Percentiles rank a stretch among this genome's conserved stretches.
Conservation (phyloP, 2,329 filamentous ascomycete genomes). For the Hypocrella siamensis region DNA sequence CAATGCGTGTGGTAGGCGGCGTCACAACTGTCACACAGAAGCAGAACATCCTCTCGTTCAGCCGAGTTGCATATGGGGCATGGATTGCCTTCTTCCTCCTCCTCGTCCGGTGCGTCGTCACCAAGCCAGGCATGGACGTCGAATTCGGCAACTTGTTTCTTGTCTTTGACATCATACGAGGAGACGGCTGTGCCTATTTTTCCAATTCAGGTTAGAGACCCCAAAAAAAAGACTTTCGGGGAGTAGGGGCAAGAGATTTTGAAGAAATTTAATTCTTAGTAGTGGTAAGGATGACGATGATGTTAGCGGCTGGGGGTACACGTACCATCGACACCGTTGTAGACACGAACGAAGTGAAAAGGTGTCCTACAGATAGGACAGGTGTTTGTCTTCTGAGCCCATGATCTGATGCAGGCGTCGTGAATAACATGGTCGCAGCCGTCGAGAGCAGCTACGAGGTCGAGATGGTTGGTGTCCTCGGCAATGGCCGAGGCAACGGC, state of each 20-base stretch:
- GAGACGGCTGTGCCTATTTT: constrained; percentile 40
- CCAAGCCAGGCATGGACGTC: constrained; percentile 62
- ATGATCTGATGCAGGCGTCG: constrained; percentile 80
- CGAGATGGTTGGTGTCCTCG: constrained; percentile 18
- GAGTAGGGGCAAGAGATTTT: background rate
- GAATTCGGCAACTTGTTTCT: constrained; percentile 80
- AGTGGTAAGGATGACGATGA: background rate
- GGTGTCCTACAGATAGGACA: constrained; percentile 90
- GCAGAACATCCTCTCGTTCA: constrained; percentile 69
- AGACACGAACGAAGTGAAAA: constrained; percentile 82
- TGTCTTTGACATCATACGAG: constrained; percentile 57
- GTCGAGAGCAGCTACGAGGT: constrained; percentile 42
- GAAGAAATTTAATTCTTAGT: background rate
- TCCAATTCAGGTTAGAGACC: too few relatives aligned
- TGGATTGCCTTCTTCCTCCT: constrained; percentile 51
- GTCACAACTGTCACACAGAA: constrained; percentile 87
- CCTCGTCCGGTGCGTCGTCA: constrained; percentile 50
- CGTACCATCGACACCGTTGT: constrained; percentile 65
- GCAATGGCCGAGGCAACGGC: constrained; percentile 5
- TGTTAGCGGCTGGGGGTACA: constrained; percentile 8
- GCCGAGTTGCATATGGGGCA: constrained; percentile 74
- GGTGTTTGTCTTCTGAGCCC: constrained; percentile 93
- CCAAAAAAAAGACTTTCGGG: constrained; percentile 1
- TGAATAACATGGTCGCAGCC: constrained; percentile 88
- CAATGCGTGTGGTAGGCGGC: constrained; percentile 85